Percentiles rank a stretch among this genome's conserved stretches.
Conservation (phyloP, 179 eudicot species). For the Spergularia azorica region DNA sequence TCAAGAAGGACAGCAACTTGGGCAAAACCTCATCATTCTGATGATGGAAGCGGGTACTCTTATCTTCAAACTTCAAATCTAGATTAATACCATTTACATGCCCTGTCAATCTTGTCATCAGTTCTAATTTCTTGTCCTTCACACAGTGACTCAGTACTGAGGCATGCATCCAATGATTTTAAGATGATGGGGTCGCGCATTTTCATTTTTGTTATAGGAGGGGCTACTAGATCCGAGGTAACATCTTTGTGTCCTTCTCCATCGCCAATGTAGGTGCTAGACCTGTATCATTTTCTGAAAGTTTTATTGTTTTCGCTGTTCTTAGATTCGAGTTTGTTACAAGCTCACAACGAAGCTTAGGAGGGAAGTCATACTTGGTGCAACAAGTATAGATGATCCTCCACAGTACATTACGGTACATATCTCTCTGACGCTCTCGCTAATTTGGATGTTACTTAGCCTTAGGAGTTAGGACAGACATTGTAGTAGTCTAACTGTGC, state of each 20-base stretch:
- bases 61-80: neutral
- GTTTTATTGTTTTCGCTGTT: slow-evolving; percentile 25
- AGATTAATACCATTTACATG: neutral
- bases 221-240: slow-evolving; percentile 98
- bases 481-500: too few species aligned
- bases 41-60: slow-evolving; percentile 67
- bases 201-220: slow-evolving; percentile 84
- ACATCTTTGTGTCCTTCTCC: slow-evolving; percentile 4
- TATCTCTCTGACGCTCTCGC: slow-evolving; percentile 5
- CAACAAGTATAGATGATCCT: slow-evolving; percentile 89
- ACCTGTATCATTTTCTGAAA: slow-evolving; percentile 4
- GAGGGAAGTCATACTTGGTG: slow-evolving; percentile 83
- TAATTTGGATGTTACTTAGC: too few species aligned
- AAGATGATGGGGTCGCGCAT: slow-evolving; percentile 88
- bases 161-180: slow-evolving; percentile 50
- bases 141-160: slow-evolving; percentile 72
- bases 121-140: slow-evolving; percentile 7
- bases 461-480: too few species aligned
- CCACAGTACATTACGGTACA: slow-evolving; percentile 76
- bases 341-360: slow-evolving; percentile 82
- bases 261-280: neutral
- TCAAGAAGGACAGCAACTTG: slow-evolving; percentile 91
- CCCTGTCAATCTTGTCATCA: neutral
- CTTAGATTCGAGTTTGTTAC: slow-evolving; percentile 84
- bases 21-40: slow-evolving; percentile 75